phyloP scores from a whole-genome alignment of 345 rosid genomes.

The Orychophragmus violaceus region DNA sequence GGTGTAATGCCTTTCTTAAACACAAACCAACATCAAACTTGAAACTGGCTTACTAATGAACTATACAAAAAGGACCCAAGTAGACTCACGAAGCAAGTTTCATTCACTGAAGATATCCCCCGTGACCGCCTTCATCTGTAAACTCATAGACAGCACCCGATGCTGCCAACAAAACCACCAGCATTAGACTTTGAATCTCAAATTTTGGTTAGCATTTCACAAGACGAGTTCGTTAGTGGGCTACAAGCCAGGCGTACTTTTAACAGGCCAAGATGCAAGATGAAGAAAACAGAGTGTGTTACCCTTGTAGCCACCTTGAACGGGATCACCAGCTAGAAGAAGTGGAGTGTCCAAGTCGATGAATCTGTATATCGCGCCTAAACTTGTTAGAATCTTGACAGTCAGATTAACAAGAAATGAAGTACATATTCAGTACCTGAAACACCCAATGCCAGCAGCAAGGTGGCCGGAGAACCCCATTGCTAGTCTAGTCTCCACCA shows the following conservation, averaged over 20 bases:
- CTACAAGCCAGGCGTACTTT: not conserved
- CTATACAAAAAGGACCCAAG: not conserved
- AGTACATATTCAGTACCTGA: conserved; percentile 41
- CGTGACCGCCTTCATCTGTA: conserved; percentile 69
- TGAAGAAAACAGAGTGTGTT: conserved; percentile 7
- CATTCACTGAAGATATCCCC: conserved; percentile 72
- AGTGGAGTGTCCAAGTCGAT: conserved; percentile 89
- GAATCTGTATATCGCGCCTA: conserved; percentile 39
- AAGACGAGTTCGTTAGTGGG: not conserved
- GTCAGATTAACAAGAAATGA: not conserved
- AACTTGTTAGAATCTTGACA: not conserved
- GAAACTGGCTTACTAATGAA: not conserved
- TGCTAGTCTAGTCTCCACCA: conserved; percentile 93
- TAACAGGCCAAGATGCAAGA: not conserved
- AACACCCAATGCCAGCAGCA: conserved; percentile 86
- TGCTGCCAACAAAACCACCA: conserved; percentile 38
- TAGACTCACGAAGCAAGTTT: conserved; percentile 41
- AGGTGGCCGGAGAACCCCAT: conserved; percentile 97
- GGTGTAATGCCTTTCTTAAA: not conserved
- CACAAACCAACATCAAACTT: not conserved
- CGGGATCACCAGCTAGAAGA: conserved; percentile 85
- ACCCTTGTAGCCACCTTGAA: conserved; percentile 85
- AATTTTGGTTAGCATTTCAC: not conserved
- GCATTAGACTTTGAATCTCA: conserved; percentile 8
- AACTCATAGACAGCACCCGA: conserved; percentile 73